Conservation (phyloP, 345 rosid genomes). For the Citrus unshiu region DNA sequence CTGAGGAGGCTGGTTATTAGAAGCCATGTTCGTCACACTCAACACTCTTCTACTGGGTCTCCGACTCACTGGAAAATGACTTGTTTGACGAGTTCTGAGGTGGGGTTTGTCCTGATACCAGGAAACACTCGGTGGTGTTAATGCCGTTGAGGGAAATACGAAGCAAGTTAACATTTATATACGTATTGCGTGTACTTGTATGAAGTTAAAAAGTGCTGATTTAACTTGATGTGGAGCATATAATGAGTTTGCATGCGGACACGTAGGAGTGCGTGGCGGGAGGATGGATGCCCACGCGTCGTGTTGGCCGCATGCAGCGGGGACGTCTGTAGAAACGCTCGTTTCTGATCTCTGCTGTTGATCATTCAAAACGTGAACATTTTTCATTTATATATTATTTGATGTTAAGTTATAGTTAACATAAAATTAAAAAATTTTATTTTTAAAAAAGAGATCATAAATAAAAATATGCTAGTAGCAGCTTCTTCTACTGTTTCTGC, state of each 20-base stretch:
- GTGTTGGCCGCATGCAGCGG: neutral
- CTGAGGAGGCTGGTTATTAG: conserved; percentile 49
- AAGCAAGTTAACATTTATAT: conserved; percentile 8
- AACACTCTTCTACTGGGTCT: neutral
- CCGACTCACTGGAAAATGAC: neutral
- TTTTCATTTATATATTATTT: no score
- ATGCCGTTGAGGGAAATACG: neutral
- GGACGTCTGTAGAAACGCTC: conserved; percentile 21
- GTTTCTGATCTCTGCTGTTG: neutral
- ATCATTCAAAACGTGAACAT: no score
- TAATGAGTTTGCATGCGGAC: conserved; percentile 2
- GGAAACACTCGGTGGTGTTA: neutral
- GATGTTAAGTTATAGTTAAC: no score
- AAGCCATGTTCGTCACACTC: conserved; percentile 45
- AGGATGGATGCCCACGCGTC: conserved; percentile 1
- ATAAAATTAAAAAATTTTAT: no score
- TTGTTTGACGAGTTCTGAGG: neutral
- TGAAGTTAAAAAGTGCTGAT: neutral
- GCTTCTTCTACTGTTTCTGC: no score
- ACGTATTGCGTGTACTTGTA: neutral
- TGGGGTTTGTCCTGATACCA: conserved; percentile 11
- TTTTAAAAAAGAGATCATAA: no score
- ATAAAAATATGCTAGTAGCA: no score
- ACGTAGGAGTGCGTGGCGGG: conserved; percentile 26
- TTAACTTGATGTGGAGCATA: no score